Base-by-base conservation (phyloP, 1,139 yeast species). In the Protomyces arabidopsidicola region DNA sequence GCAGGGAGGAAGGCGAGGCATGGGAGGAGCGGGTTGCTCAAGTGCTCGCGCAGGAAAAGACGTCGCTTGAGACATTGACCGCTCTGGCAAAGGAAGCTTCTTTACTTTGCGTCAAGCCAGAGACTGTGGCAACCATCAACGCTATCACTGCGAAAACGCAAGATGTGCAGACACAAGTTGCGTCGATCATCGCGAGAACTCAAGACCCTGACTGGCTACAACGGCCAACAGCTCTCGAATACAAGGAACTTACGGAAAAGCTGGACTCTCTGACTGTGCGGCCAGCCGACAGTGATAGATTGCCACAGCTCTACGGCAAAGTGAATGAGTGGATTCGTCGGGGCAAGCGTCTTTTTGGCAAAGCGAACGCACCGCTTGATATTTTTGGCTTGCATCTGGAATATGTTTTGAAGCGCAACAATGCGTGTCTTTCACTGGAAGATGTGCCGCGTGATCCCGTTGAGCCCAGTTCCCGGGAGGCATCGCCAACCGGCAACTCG, bases 241-340 rank as follows among this genome's bases (percentile, higher is more conserved):
- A 52, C 53, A 20, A 64, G 66, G 5, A 67, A 64, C 36, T 69
- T 9, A 59, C 65, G 36, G 69, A 66, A 9, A 53, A 55, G 20
- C 50, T 67, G 39, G 61, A 60, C 2, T 24, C 34, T n/a, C 53
- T 67, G 16, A 53, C 69, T 1, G 42, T 54, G 8, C 63, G 61
- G 22, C 65, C 68, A 2, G 54, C 54, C 12, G 58, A 64, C 27
- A 58, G 55, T 55, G 45, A 57, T 53, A 51, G 62, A 9, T 60
- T 71, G 61, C 78, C 67, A 20, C 57, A 59, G 57, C 68, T 71
- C 42, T 60, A 73, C 52, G 64, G 68, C 22, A 67, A 67, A 14
- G 72, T 77, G 4, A 82, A 79, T 59, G 72, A 72, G 1, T 84
- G 88, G 87, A 71, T 80, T 72, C 74, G 78, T 35, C 69, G 70